Evolutionary conservation across 148 eudicot genomes (phyloP), one percentile per base, ranked within the genome.

Genomic region (Cornus kousa): DNA sequence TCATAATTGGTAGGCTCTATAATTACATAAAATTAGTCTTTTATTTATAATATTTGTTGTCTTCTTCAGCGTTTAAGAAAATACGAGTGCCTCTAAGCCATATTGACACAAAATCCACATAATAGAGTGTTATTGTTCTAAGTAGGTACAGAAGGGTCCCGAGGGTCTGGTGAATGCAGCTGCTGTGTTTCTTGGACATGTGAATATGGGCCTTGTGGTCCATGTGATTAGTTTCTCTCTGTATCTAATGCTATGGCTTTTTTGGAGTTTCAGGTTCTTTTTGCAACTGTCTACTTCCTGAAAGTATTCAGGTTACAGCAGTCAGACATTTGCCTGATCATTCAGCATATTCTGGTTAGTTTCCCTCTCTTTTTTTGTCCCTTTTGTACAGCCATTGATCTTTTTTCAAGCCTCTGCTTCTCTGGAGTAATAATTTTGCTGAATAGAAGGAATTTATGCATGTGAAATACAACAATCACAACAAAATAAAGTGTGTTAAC

Each of bases 251-350:
- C 53, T 74, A 70, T 37, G 37, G 57, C 72, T 37, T 73, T 73
- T 79, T 76, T 83, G 78, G 67, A 77, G 83, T 77, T 81, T 77
- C 93, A 93, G 98, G 94, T 84, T 90, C 98, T 70, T 90, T 87
- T 85, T 95, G 91, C 86, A 85, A 88, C 67, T 93, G 96, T 85
- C 75, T 95, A 78, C 85, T 91, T 71, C 98, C 98, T 67, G 97
- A 86, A 83, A 90, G 82, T 78, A 86, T 95, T 68, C 92, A 91
- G 81, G 83, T 87, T 70, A 82, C 94, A 77, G 82, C 93, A 60
- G 90, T 93, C 73, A 86, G 85, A 74, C 94, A 87, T 82, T 79
- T 85, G 78, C 91, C 97, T 82, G 92, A 88, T 75, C 85, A 77
- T 80, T 70, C 87, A 70, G 64, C 85, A 80, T 82, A 66, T 83